These are phyloP conservation scores for Nelumbo lutea DNA, from an alignment of 164 flowering plant species.

Conservation along the genomic window DNA sequence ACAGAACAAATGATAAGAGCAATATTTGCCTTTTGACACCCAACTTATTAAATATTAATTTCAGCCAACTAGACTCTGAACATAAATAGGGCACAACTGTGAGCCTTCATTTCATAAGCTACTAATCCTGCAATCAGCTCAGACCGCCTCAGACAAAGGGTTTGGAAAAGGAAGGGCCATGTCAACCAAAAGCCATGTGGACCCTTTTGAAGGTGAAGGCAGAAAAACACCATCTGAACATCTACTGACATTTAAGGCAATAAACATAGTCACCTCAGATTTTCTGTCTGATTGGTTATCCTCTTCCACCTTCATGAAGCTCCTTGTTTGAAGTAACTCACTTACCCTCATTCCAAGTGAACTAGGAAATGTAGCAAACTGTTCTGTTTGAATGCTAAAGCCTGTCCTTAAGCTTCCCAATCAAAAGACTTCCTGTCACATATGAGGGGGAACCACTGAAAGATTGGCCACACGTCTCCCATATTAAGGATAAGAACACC, in stretches of 20 bases:
- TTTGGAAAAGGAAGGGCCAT: conserved; percentile 82
- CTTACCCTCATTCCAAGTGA: conserved; percentile 52
- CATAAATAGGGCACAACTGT: conserved; percentile 77
- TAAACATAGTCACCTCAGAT: conserved; percentile 45
- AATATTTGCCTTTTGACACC: not conserved
- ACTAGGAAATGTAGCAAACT: conserved; percentile 62
- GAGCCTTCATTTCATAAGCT: conserved; percentile 66
- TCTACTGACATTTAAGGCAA: conserved; percentile 62
- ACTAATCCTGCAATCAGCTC: conserved; percentile 33
- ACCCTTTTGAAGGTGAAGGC: conserved; percentile 49
- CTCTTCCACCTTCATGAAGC: conserved; percentile 59
- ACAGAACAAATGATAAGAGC: too few relatives aligned
- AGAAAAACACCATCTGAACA: conserved; percentile 39
- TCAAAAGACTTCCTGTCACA: conserved; percentile 48
- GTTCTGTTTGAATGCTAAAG: conserved; percentile 57
- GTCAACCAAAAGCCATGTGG: conserved; percentile 72
- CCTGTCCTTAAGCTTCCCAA: conserved; percentile 59
- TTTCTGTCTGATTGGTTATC: conserved; percentile 59
- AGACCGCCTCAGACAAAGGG: conserved; percentile 59
- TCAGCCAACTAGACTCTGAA: conserved; percentile 20
- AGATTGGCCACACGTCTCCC: conserved; percentile 98
- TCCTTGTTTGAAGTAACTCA: conserved; percentile 63
- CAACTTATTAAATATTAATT: not conserved
- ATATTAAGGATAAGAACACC: conserved; percentile 92
- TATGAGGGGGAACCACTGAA: conserved; percentile 62